A percentile compares a stretch with the other conserved stretches of the same genome.
Conservation (phyloP, 495 filamentous ascomycete genomes). For the Penicillium lagena region DNA sequence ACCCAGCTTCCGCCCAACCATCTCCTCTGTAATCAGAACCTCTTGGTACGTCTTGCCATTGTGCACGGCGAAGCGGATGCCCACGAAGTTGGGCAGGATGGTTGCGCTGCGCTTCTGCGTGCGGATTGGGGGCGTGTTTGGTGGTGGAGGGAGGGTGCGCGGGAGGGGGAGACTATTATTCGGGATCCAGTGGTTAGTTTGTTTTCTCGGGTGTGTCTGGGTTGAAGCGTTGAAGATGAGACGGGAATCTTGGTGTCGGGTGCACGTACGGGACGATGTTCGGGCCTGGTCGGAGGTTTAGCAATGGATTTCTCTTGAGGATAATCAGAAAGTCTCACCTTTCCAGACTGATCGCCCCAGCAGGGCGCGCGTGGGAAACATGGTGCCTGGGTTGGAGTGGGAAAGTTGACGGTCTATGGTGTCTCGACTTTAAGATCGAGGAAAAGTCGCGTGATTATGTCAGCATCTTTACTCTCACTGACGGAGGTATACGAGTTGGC, state of each 20-base stretch:
- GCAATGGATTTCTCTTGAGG: background rate
- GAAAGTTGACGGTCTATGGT: conserved; percentile 13
- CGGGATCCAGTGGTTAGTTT: background rate
- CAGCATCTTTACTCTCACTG: conserved; percentile 4
- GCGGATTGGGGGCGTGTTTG: conserved; percentile 67
- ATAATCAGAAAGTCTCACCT: conserved; percentile 35
- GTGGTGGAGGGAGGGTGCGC: conserved; percentile 38
- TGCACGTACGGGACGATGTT: conserved; percentile 49
- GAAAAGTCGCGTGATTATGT: conserved; percentile 13
- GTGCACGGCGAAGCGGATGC: conserved; percentile 85
- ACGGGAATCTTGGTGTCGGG: background rate
- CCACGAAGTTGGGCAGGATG: conserved; percentile 94
- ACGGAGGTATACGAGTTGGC: background rate
- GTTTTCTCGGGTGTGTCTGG: background rate
- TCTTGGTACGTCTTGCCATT: conserved; percentile 94
- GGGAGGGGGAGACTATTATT: conserved; percentile 36
- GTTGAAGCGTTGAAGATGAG: background rate
- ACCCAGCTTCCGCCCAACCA: conserved; percentile 96
- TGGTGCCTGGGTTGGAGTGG: conserved; percentile 26
- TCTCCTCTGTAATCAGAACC: conserved; percentile 86
- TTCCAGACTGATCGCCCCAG: conserved; percentile 69
- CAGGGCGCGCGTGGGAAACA: conserved; percentile 57
- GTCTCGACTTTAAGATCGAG: too few relatives aligned
- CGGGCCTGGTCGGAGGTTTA: conserved; percentile 35
- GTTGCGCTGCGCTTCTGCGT: conserved; percentile 88